Base-by-base conservation (phyloP, 441 rosid species). In the Rhodomyrtus psidioides region DNA sequence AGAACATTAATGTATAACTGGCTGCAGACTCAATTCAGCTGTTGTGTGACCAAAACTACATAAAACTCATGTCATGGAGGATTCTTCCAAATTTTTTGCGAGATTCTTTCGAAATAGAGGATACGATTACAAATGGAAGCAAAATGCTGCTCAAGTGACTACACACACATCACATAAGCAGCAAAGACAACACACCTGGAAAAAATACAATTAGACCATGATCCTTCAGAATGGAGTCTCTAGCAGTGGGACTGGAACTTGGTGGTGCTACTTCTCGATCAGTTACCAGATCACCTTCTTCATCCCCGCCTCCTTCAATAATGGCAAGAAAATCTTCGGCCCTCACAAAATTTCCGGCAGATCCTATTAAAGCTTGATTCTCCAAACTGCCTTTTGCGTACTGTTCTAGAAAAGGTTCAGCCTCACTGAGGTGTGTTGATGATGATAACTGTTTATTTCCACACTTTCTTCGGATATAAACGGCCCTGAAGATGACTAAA, bases 381-480 rank as follows among this genome's bases (percentile, higher is more conserved):
- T 91, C 91, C 46, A 89, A 90, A 90, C 97, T 94, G 75, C 93
- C 94, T 85, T 93, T 95, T 16, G 97, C 97, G 81, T 95, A 97
- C 88, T 93, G 94, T 91, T 95, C 99, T 81, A 97, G 95, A 84
- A 96, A 97, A 88, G 97, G 97, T 92, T 97, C 99, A 75, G 98
- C 98, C 93, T 97, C 98, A 85, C 95, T 92, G 83, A 97, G 92
- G 88, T 95, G 96, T 88, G 88, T 84, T 76, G 98, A 91, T 53
- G 99, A 95, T 79, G 99, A 93, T 57, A 94, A 88, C 89, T 93
- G 96, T 83, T 87, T 90, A 87, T 91, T 93, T 81, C 98, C 98
- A 88, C 88, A 93, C 89, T 97, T 96, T 88, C 93, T 93, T 86
- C 85, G 89, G 85, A 96, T 94, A 88, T 94, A 91, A 83, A 89